Evolutionary conservation across 2,329 filamentous ascomycete species (phyloP), one percentile per base, ranked within the genome.

Genomic region (Tympanopsis confertula): DNA sequence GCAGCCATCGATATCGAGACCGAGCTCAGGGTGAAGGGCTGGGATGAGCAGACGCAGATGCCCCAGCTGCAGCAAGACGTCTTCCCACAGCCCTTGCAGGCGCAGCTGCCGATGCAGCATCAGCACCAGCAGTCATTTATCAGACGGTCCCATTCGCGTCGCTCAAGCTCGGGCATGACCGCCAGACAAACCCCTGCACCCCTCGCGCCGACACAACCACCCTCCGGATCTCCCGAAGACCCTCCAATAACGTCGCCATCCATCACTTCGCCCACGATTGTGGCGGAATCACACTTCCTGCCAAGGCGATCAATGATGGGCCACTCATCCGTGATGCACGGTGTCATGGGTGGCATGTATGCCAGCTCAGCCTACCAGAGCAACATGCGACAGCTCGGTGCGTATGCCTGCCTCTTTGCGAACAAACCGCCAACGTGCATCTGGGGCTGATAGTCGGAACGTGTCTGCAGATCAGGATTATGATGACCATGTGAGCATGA

Each of bases 1-100:
- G 33, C 20, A 93, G 87, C 87, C 50, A 94, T 96, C 61, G 89
- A 98, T 69, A 91, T 98, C 36, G 87, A 96, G 64, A 85, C 88
- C 45, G 91, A 96, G 63, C 73, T 98, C 50, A 83, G 84, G 45
- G 82, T 88, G 55, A 96, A 95, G 68, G 86, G 83, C 50, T 93
- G 84, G 61, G 86, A 87, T 38, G 83, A 81, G 51, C 69, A 91
- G 45, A 82, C 70, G 42, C 79, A 73, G 49, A 85, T 74, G 48
- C 71, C 76, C 57, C 71, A 76, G 70, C 64, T 68, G 48, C 83
- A 74, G 59, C 81, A 68, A 57, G 69, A 77, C 51, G 78, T 83
- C 39, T 81, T 83, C 49, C 74, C 81, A 20, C 82, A 83, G 38
- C 80, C 84, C 19, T 79, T 89, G 46, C 86, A 88, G 51, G 77